phyloP scores from a whole-genome alignment of 257 asterid genomes.

The Ocimum tenuiflorum region DNA sequence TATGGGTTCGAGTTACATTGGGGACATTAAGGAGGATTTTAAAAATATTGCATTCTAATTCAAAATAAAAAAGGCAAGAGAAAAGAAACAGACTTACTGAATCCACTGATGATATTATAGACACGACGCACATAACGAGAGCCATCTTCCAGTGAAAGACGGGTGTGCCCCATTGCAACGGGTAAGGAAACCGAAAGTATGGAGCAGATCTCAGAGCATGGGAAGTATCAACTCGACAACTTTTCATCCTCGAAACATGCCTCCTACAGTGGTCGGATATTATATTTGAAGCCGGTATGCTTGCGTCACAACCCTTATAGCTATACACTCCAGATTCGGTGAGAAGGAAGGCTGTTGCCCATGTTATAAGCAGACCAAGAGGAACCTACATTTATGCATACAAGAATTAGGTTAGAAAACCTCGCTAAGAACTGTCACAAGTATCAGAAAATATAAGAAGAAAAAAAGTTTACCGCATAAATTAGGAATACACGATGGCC shows the following conservation, averaged over 20 bases:
- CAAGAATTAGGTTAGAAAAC: neutral
- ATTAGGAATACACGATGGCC: constrained; percentile 90
- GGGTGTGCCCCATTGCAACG: constrained; percentile 95
- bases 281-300: constrained; percentile 68
- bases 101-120: constrained; percentile 85
- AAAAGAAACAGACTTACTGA: constrained; percentile 57
- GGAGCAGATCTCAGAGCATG: constrained; percentile 78
- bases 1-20: too few relatives aligned
- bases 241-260: constrained; percentile 69
- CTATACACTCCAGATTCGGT: constrained; percentile 75
- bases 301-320: constrained; percentile 84
- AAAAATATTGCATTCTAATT: too few relatives aligned
- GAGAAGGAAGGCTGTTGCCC: constrained; percentile 75
- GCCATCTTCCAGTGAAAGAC: constrained; percentile 92
- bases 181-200: constrained; percentile 95
- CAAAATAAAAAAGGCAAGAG: too few relatives aligned
- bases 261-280: constrained; percentile 80
- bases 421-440: neutral
- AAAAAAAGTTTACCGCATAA: constrained; percentile 55
- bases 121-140: constrained; percentile 87
- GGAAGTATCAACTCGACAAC: constrained; percentile 79
- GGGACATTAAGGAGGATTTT: too few relatives aligned
- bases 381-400: constrained; percentile 55
- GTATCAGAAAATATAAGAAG: neutral
- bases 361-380: constrained; percentile 70